Evolutionary conservation across 805 yeast genomes (phyloP).

Genomic region (Lipomyces kockii): DNA sequence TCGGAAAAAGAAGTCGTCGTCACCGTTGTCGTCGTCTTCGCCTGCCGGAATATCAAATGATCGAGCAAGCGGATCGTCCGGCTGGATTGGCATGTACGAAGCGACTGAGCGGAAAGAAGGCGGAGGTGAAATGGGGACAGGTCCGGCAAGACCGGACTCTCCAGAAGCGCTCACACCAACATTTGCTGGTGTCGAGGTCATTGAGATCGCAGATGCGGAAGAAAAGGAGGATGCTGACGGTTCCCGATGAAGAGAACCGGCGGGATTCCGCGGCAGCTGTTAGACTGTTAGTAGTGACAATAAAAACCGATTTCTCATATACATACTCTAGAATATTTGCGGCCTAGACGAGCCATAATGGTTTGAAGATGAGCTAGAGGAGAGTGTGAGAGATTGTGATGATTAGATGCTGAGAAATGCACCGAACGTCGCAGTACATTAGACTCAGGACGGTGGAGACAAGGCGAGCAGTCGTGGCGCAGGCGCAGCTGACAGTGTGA

Average conservation of each 20-base stretch:
- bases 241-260: conserved; percentile 19
- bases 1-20: conserved; percentile 24
- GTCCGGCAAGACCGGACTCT: conserved; percentile 8
- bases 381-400: background rate
- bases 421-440: background rate
- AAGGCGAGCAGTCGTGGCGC: background rate
- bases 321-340: conserved; percentile 33
- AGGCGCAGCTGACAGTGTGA: conserved; percentile 1
- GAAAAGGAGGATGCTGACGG: conserved; percentile 22
- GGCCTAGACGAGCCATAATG: conserved; percentile 34
- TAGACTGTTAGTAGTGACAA: background rate
- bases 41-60: conserved; percentile 29
- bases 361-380: background rate
- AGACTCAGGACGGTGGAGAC: background rate
- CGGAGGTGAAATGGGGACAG: conserved; percentile 35
- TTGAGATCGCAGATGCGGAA: conserved; percentile 12
- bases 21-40: conserved; percentile 28
- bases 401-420: conserved; percentile 1
- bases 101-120: conserved; percentile 36
- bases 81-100: conserved; percentile 35
- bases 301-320: background rate
- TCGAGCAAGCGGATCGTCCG: conserved; percentile 37
- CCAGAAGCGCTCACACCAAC: conserved; percentile 3
- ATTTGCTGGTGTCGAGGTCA: conserved; percentile 5
- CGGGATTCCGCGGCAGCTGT: conserved; percentile 30